Base-by-base conservation (phyloP, 192 early-diverging fungal genomes). In the Neocallimastix lanati region DNA sequence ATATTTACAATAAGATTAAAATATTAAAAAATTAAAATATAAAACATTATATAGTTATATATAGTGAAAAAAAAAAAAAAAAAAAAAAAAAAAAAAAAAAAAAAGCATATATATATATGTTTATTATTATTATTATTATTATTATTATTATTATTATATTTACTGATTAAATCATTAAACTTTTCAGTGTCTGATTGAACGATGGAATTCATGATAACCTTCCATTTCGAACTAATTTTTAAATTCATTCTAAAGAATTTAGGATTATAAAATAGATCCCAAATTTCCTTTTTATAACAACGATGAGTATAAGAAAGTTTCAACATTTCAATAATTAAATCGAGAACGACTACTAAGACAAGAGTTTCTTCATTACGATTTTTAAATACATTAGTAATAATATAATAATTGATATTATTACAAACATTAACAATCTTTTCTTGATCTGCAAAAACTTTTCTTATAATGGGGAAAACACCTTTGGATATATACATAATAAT, bases 171-270 rank as follows among this genome's bases (percentile, higher is more conserved):
- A 78, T 96, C 96, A 0, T 80, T 79, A 28, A 97, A 88, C 78
- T 89, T 84, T 28, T 95, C 93, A 77, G 92, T 94, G 80, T 97
- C 96, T 16, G 90, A 83, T 0, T 83, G 83, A 85, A 94, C 87
- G 27, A 94, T 86, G 0, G 89, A 86, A 28, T 91, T 87, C 67
- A 97, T 84, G 28, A 97, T 86, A 9, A 82, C 81, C 1, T 88
- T 82, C 95, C 95, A 97, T 29, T 89, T 86, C 9, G 87, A 83
- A 27, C 83, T 83, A 28, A 85, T 85, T 0, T 76, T 76, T 27
- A 86, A 58, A 35, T 80, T 84, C 90, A 93, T 93, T 33, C 87
- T 84, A 82, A 93, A 93, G 82, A 94, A 94, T 37, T 85, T 81
- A 18, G 86, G 85, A 58, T 94, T 92, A 50, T 88, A 82, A 84